Conservation (phyloP, 208 protist genomes). For the Wallacemonas sp. region DNA sequence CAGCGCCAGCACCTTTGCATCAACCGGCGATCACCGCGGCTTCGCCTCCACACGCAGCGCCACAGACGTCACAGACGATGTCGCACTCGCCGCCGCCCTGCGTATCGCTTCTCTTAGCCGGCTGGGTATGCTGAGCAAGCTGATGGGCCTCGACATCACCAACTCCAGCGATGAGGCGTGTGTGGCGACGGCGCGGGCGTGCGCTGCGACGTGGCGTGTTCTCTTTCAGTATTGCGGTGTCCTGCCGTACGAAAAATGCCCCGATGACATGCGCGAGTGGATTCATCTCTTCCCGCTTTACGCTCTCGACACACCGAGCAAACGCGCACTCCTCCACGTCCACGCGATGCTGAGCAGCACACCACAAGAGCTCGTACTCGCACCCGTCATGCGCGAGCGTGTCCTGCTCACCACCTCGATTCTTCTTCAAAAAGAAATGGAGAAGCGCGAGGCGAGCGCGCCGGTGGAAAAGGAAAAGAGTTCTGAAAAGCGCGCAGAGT, state of each 20-base stretch:
- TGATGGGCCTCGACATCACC: conserved; percentile 25
- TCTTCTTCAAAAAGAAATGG: conserved; percentile 2
- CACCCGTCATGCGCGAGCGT: conserved; percentile 32
- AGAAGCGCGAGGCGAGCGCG: neutral
- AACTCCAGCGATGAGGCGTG: neutral
- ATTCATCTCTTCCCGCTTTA: conserved; percentile 60
- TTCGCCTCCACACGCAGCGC: conserved; percentile 2
- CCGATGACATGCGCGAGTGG: conserved; percentile 44
- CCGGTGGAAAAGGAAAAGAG: neutral
- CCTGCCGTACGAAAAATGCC: conserved; percentile 42
- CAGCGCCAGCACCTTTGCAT: conserved; percentile 8
- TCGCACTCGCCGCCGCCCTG: conserved; percentile 41
- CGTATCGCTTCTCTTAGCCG: conserved; percentile 33
- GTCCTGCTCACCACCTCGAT: conserved; percentile 27
- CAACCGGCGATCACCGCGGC: conserved; percentile 7
- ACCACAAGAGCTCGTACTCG: conserved; percentile 13
- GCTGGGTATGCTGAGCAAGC: conserved; percentile 20
- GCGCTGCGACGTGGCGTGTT: conserved; percentile 32
- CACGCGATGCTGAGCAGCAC: conserved; percentile 28
- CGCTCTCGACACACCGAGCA: conserved; percentile 34
- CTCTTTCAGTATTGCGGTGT: conserved; percentile 57
- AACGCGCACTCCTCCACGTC: conserved; percentile 42
- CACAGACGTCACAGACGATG: conserved; percentile 36
- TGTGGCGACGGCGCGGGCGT: conserved; percentile 13
- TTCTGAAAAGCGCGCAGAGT: neutral